Conservation (phyloP, 2,329 filamentous ascomycete species). For the Rhynchosporium agropyri region DNA sequence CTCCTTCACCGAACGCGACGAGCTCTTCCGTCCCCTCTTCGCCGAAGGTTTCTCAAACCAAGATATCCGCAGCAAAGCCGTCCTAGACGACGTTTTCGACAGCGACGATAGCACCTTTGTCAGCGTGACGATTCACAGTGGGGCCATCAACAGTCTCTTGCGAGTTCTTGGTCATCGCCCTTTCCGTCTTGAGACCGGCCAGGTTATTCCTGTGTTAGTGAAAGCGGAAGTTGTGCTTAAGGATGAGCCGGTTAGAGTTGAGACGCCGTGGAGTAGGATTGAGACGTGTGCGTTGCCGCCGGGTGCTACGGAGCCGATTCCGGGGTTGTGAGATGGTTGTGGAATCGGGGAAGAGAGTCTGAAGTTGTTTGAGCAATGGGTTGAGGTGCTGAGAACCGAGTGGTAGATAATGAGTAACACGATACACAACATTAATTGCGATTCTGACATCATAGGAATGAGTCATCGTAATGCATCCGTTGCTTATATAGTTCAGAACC, state of each 20-base stretch:
- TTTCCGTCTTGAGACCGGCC: constrained; percentile 65
- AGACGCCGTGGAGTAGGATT: constrained; percentile 28
- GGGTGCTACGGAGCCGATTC: neutral
- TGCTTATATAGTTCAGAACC: too few relatives aligned
- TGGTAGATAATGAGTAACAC: too few relatives aligned
- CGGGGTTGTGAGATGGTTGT: too few relatives aligned
- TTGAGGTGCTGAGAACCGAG: too few relatives aligned
- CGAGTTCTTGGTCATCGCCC: constrained; percentile 59
- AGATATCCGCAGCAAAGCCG: constrained; percentile 51
- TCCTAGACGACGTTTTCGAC: constrained; percentile 60
- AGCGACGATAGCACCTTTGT: constrained; percentile 57
- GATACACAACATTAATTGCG: too few relatives aligned
- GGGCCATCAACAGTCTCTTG: constrained; percentile 56
- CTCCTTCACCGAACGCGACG: constrained; percentile 61
- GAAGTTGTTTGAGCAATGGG: too few relatives aligned
- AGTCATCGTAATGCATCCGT: too few relatives aligned
- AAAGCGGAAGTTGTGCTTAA: constrained; percentile 53
- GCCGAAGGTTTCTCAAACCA: constrained; percentile 52
- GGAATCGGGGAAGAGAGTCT: too few relatives aligned
- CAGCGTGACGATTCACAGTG: constrained; percentile 62
- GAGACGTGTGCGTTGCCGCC: constrained; percentile 26
- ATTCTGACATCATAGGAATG: too few relatives aligned
- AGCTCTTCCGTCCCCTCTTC: constrained; percentile 48
- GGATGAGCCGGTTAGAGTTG: constrained; percentile 26
- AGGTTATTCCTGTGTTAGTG: constrained; percentile 68